Evolutionary conservation across 1,139 yeast species (phyloP).

Genomic region (Eremothecium coryli): DNA sequence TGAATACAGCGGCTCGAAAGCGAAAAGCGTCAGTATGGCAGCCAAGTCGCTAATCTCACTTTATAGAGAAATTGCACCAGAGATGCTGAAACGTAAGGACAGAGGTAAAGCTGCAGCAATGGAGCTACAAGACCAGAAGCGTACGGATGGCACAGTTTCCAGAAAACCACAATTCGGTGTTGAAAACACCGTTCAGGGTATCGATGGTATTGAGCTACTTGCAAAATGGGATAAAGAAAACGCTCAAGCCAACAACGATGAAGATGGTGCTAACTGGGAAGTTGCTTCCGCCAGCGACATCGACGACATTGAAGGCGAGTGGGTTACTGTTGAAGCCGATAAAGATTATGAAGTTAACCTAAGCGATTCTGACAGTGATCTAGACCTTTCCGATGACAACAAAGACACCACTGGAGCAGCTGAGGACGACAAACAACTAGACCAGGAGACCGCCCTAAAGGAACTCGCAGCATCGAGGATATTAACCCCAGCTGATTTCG

Average conservation of each 20-base stretch:
- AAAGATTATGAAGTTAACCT: slow-evolving; percentile 42
- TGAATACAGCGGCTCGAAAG: slow-evolving; percentile 84
- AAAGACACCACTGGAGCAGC: no score
- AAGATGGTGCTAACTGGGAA: slow-evolving; percentile 53
- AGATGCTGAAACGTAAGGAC: slow-evolving; percentile 81
- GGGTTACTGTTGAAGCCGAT: slow-evolving; percentile 49
- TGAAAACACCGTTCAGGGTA: slow-evolving; percentile 53
- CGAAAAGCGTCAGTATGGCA: slow-evolving; percentile 90
- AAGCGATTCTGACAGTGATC: slow-evolving; percentile 36
- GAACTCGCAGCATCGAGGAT: slow-evolving; percentile 66
- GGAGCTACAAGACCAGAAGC: slow-evolving; percentile 54
- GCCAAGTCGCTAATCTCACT: slow-evolving; percentile 81
- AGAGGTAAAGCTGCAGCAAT: slow-evolving; percentile 88
- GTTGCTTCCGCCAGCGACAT: slow-evolving; percentile 40
- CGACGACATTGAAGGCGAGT: slow-evolving; percentile 42
- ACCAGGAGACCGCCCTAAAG: slow-evolving; percentile 42
- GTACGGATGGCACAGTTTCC: slow-evolving; percentile 26
- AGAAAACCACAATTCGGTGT: slow-evolving; percentile 63
- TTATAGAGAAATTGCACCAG: slow-evolving; percentile 92
- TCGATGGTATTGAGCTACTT: slow-evolving; percentile 84
- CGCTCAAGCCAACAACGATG: slow-evolving; percentile 51
- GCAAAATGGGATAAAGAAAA: slow-evolving; percentile 62
- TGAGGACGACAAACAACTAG: slow-evolving; percentile 17
- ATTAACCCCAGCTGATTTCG: slow-evolving; percentile 95
- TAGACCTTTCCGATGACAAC: slow-evolving; percentile 31